phyloP scores from a whole-genome alignment of 768 basidiomycete species.

The Kwoniella sp. region DNA sequence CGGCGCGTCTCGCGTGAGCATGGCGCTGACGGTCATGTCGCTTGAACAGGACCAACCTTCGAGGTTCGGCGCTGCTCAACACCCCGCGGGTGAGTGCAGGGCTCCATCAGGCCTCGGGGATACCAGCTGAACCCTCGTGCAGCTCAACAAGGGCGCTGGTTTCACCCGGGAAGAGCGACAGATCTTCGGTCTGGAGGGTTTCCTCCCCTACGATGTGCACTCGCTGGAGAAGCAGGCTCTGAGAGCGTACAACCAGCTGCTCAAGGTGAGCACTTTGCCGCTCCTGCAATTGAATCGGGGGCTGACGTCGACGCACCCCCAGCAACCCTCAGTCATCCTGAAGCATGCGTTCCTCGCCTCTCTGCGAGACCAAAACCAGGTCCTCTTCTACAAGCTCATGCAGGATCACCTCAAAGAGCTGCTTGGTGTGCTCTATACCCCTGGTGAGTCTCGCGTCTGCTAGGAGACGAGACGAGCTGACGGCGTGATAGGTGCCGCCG shows the following conservation, averaged over 20 bases:
- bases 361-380: constrained; percentile 54
- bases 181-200: constrained; percentile 59
- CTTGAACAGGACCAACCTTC: constrained; percentile 29
- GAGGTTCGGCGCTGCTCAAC: constrained; percentile 36
- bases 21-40: not conserved
- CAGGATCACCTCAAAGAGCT: constrained; percentile 62
- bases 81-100: constrained; percentile 30
- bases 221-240: constrained; percentile 56
- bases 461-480: not conserved
- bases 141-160: constrained; percentile 59
- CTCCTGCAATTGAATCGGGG: too few species aligned
- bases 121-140: too few species aligned
- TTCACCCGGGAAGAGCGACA: constrained; percentile 68
- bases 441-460: constrained; percentile 55
- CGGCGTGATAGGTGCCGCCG: constrained; percentile 52
- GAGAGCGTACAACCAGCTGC: constrained; percentile 62
- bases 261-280: constrained; percentile 38
- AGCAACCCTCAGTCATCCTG: constrained; percentile 54
- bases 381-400: constrained; percentile 71
- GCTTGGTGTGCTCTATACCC: constrained; percentile 73
- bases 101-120: too few species aligned
- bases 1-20: not conserved
- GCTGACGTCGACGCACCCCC: too few species aligned
- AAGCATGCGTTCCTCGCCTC: constrained; percentile 66
- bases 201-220: constrained; percentile 52